Base-by-base conservation (phyloP, 352 stramenopile genomes). In the Blastocystis sp. region DNA sequence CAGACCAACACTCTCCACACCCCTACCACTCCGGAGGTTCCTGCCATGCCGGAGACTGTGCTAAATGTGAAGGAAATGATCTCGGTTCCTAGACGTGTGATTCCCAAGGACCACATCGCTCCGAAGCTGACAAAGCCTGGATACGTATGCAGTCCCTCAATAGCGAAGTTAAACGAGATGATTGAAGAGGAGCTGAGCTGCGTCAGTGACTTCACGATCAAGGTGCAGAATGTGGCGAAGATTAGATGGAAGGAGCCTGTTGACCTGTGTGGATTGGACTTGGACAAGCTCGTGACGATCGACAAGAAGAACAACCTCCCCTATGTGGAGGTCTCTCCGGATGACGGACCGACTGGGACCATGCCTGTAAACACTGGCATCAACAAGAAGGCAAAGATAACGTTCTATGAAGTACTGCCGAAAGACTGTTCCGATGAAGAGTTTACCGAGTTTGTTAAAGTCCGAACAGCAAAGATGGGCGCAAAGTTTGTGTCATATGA, bases 231-330 rank as follows among this genome's bases (percentile, higher is more conserved):
- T 54, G 91, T 92, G 68, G 93, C 92, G 62, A 93, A 91, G 79
- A 91, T 95, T 79, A 91, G 92, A 87, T 95, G 93, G 93, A 90
- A 93, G 90, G 93, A 93, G 70, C 92, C 91, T 65, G 93, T 95
- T 11, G 93, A 95, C 91, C 91, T 95, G 54, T 91, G 92, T 39
- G 90, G 90, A 50, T 89, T 93, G 41, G 91, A 95, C 78, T 87
- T 95, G 24, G 92, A 95, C 91, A 64, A 39, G 76, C 90, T 93
- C 63, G 90, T 95, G 63, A 34, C 90, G 16, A 95, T 95, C 88
- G 66, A 18, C 37, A 26, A 26, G 39, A 91, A 93, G 76, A 90
- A 90, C 50, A 92, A 92, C 62, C 91, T 93, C 56, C 66, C 66
- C 50, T 54, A 39, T 4, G 66, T 78, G 20, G 24, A 39, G n/a